phyloP scores from a whole-genome alignment of 2,329 filamentous ascomycete genomes.

The Nemania serpens region DNA sequence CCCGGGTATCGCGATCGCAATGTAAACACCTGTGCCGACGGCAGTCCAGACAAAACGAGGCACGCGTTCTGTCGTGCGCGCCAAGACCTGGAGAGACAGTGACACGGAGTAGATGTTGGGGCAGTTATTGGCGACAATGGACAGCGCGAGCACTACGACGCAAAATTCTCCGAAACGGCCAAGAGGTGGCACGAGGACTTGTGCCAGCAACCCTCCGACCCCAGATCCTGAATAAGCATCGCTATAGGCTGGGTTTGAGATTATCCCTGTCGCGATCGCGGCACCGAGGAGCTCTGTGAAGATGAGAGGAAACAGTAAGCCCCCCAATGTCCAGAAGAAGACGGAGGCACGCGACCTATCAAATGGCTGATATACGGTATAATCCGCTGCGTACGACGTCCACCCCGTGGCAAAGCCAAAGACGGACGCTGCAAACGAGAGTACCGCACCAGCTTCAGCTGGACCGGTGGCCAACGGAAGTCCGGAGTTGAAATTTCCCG shows the following conservation, averaged over 20 bases:
- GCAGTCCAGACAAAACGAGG: conserved; percentile 72
- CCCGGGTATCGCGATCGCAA: conserved; percentile 72
- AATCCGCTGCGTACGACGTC: conserved; percentile 76
- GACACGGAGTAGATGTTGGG: conserved; percentile 70
- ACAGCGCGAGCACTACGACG: conserved; percentile 66
- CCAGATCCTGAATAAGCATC: conserved; percentile 59
- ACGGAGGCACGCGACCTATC: conserved; percentile 63
- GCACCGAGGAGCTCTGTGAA: conserved; percentile 77
- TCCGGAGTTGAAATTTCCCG: conserved; percentile 64
- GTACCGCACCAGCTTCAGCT: conserved; percentile 61
- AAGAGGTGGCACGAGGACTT: conserved; percentile 65
- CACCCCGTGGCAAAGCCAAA: conserved; percentile 74
- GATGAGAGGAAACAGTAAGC: conserved; percentile 71
- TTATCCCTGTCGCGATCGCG: conserved; percentile 69
- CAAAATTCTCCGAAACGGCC: conserved; percentile 76
- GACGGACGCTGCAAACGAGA: conserved; percentile 70
- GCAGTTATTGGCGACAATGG: conserved; percentile 72
- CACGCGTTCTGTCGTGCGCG: conserved; percentile 48
- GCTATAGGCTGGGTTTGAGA: conserved; percentile 57
- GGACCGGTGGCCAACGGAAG: conserved; percentile 62
- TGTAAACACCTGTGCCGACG: conserved; percentile 64
- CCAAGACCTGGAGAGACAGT: conserved; percentile 26
- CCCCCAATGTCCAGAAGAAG: conserved; percentile 71
- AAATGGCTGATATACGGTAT: conserved; percentile 77
- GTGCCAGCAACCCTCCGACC: conserved; percentile 69